Percentiles rank a stretch among this genome's conserved stretches.
These are phyloP conservation scores for Lipomyces japonicus DNA, from an alignment of 805 yeast genomes.

Conservation along the genomic window DNA sequence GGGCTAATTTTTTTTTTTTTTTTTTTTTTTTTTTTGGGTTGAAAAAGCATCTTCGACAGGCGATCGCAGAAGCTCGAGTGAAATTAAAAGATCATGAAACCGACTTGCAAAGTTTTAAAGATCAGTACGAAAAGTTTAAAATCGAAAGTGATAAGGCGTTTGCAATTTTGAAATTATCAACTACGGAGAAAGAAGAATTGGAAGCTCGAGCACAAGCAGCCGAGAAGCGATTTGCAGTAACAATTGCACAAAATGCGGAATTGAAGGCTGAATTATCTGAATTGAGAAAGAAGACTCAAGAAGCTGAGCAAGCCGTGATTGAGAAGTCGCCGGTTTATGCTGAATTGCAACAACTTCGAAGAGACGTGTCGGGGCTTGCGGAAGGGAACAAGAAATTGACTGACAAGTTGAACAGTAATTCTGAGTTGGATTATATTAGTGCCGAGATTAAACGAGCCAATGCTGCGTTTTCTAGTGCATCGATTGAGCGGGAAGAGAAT, in stretches of 20 bases:
- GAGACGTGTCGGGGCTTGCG: conserved; percentile 46
- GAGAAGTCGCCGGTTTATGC: conserved; percentile 29
- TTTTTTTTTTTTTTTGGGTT: too few species aligned
- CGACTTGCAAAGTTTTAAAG: conserved; percentile 1
- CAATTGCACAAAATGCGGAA: conserved; percentile 26
- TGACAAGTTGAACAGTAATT: conserved; percentile 46
- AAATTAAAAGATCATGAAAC: background rate
- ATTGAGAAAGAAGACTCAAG: conserved; percentile 35
- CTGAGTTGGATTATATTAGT: conserved; percentile 58
- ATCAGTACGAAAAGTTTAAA: conserved; percentile 1
- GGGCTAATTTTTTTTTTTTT: too few species aligned
- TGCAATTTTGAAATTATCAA: background rate
- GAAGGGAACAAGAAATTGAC: conserved; percentile 45
- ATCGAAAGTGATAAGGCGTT: conserved; percentile 2
- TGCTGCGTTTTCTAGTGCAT: conserved; percentile 34
- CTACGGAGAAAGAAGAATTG: conserved; percentile 12
- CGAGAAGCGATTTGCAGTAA: conserved; percentile 32
- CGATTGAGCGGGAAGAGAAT: conserved; percentile 34
- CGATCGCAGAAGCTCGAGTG: background rate
- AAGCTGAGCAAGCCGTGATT: conserved; percentile 31
- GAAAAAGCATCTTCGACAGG: too few species aligned
- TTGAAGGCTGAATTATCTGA: conserved; percentile 32
- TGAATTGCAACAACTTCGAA: conserved; percentile 41
- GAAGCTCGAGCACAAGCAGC: conserved; percentile 28
- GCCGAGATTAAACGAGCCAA: conserved; percentile 34